Conservation (phyloP, 345 rosid species). For the Clausena lansium region DNA sequence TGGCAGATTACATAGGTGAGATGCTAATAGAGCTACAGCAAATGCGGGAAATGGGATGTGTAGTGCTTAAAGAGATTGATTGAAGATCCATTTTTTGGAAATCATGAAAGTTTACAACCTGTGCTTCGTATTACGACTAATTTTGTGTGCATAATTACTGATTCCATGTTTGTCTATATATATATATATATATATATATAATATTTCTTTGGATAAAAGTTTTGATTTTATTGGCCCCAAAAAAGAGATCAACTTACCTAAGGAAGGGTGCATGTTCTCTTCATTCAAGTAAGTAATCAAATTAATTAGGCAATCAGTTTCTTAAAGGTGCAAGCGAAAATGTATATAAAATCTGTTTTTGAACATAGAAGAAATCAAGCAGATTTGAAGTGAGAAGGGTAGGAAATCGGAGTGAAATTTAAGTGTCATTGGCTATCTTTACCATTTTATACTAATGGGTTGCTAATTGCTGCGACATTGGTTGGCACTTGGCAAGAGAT, state of each 20-base stretch:
- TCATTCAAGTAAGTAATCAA: not conserved
- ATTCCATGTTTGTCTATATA: not conserved
- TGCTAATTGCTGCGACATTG: too few relatives aligned
- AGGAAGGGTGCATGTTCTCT: not conserved
- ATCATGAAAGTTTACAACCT: not conserved
- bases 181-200: too few relatives aligned
- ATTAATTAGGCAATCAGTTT: not conserved
- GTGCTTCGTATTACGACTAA: not conserved
- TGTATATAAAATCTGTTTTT: not conserved
- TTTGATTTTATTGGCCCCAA: not conserved
- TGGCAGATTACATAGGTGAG: constrained; percentile 26
- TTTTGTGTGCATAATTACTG: not conserved
- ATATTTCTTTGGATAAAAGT: not conserved
- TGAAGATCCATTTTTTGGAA: not conserved
- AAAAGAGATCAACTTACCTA: not conserved
- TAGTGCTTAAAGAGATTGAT: not conserved
- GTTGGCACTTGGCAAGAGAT: too few relatives aligned
- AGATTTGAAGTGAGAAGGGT: not conserved
- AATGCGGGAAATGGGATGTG: constrained; percentile 22
- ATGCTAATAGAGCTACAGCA: constrained; percentile 29
- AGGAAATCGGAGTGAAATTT: not conserved
- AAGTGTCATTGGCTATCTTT: not conserved
- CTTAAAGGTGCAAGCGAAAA: not conserved
- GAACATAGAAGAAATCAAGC: constrained; percentile 6
- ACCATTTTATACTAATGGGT: too few relatives aligned